Evolutionary conservation across 108 stramenopile genomes (phyloP).

Genomic region (Aurantiochytrium sp.): DNA sequence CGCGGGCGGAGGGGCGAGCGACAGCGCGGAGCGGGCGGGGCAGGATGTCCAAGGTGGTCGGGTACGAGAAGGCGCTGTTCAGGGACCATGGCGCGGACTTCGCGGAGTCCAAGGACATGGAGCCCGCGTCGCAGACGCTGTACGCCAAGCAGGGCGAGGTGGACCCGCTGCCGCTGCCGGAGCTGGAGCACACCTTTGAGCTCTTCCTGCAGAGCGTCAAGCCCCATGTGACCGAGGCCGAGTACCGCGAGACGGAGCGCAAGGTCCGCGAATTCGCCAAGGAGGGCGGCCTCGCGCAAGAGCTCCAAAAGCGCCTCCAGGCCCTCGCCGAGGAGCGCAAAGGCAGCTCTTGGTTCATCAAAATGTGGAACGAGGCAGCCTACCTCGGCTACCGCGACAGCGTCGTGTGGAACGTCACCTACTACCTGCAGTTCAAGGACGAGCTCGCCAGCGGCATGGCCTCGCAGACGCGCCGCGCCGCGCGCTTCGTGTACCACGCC

Average conservation of each 20-base stretch:
- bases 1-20: too few relatives aligned
- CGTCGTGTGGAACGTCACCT: conserved; percentile 35
- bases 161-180: conserved; percentile 2
- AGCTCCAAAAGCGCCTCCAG: conserved; percentile 24
- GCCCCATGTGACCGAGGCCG: background rate
- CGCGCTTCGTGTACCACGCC: conserved; percentile 27
- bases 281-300: conserved; percentile 24
- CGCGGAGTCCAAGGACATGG: background rate
- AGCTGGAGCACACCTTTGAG: conserved; percentile 18
- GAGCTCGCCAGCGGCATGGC: background rate
- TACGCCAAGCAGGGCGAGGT: conserved; percentile 16
- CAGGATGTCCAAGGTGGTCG: background rate
- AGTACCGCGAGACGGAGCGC: conserved; percentile 17
- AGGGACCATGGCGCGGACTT: conserved; percentile 17
- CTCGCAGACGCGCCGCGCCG: conserved; percentile 9
- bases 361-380: conserved; percentile 32
- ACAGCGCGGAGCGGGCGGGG: background rate
- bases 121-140: background rate
- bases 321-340: conserved; percentile 20
- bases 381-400: conserved; percentile 35
- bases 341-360: conserved; percentile 35
- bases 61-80: conserved; percentile 4
- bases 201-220: background rate
- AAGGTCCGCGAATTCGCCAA: background rate
- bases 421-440: conserved; percentile 37